Base-by-base conservation (phyloP, 768 basidiomycete genomes). In the Pholiota molesta region DNA sequence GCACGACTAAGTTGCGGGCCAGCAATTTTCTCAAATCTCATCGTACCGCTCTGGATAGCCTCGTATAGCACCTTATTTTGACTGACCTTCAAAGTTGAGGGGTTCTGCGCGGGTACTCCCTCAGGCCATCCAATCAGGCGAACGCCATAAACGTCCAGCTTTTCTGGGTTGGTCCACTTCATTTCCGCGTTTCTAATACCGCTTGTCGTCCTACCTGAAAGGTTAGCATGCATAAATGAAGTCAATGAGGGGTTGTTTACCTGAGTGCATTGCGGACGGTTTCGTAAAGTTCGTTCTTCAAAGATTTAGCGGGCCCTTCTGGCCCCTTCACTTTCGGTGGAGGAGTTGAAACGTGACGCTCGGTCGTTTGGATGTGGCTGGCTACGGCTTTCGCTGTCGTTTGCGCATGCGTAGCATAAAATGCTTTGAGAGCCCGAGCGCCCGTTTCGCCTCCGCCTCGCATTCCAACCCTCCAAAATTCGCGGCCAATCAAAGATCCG, bases 91-190 rank as follows among this genome's bases (percentile, higher is more conserved):
- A 90, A 70, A 10, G 80, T 73, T 29, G 88, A 89, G 6, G 89
- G 89, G 65, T 89, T 90, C 65, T 83, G 82, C 23, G 75, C 71
- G 7, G 87, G 87, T 23, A 90, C 79, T 31, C 74, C 74, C 23
- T 78, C 62, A 10, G 89, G 89, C 89, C 89, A 90, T 44, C 89
- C 89, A 14, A 84, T 77, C 49, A 90, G 71, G 57, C 77, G 81
- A 33, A 90, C 84, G 10, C 85, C 85, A 65, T 88, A 89, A 6
- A 75, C 66, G 64, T 79, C 75, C 55, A 90, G 70, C 47, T 83
- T 78, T 26, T 84, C 81, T 54, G 83, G 88, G 68, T 87, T 88
- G 9, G 86, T 85, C 89, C 89, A 90, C 70, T 86, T 89, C 89
- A 90, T 90, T 66, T 90, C 89, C 21, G 89, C 88, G 57, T 79